Percentiles rank a stretch among this genome's conserved stretches.
Conservation (phyloP, 768 basidiomycete species). For the Calocybe indica region DNA sequence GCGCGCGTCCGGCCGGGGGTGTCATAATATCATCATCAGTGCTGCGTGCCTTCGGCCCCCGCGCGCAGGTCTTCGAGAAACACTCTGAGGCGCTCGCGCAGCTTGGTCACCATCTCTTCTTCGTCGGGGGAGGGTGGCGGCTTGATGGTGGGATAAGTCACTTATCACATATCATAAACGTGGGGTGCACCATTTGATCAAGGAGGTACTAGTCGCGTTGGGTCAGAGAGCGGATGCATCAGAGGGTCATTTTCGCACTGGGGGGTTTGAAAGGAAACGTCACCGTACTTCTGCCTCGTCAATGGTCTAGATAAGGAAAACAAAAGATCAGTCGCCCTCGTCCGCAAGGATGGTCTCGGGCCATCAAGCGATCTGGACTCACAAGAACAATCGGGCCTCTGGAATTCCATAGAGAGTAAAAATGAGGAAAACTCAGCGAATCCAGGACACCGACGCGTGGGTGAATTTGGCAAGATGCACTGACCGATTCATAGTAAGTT, state of each 20-base stretch:
- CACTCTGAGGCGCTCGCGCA: background rate
- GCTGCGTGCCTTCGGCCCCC: background rate
- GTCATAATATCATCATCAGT: no score
- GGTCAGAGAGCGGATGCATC: background rate
- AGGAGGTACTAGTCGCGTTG: background rate
- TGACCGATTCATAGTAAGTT: no score
- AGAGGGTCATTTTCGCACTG: no score
- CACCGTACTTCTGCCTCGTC: background rate
- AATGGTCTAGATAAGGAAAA: background rate
- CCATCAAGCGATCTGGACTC: no score
- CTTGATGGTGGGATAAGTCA: background rate
- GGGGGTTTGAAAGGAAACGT: background rate
- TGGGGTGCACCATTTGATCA: background rate
- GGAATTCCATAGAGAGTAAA: no score
- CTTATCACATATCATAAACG: background rate
- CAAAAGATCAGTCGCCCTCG: no score
- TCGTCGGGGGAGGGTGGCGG: background rate
- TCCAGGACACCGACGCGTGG: no score
- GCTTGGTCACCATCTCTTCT: constrained; percentile 1
- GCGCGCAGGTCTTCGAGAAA: background rate
- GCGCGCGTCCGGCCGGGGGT: no score
- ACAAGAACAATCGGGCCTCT: no score
- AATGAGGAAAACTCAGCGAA: no score
- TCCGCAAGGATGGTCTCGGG: no score
- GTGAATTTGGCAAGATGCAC: no score